phyloP scores from a whole-genome alignment of 495 filamentous ascomycete genomes.

The Penicillium psychrofluorescens region DNA sequence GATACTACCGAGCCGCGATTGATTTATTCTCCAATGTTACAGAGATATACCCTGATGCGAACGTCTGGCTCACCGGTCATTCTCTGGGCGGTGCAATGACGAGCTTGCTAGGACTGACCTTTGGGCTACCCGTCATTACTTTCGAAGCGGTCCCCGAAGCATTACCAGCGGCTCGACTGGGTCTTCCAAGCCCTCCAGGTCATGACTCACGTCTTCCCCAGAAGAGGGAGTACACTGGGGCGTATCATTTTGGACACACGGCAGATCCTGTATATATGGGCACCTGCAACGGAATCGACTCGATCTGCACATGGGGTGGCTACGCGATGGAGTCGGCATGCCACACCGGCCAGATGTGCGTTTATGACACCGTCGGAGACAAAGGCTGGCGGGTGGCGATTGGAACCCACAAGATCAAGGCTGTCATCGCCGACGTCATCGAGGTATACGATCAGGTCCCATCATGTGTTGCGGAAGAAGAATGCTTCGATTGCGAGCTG shows the following conservation, averaged over 20 bases:
- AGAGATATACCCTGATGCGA: constrained; percentile 73
- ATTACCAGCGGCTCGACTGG: constrained; percentile 74
- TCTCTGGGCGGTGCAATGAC: constrained; percentile 85
- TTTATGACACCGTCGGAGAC: constrained; percentile 85
- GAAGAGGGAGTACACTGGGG: constrained; percentile 60
- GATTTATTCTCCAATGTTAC: constrained; percentile 92
- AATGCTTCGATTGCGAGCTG: constrained; percentile 82
- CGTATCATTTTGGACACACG: constrained; percentile 92
- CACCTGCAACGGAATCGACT: constrained; percentile 81
- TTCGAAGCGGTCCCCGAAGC: constrained; percentile 91
- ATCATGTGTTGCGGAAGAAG: constrained; percentile 60
- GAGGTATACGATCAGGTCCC: constrained; percentile 72
- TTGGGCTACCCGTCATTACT: constrained; percentile 77
- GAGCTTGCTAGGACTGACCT: constrained; percentile 81
- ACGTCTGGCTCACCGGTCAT: constrained; percentile 84
- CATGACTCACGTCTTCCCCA: constrained; percentile 63
- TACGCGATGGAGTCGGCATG: constrained; percentile 91
- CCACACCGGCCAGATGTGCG: constrained; percentile 79
- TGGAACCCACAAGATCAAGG: constrained; percentile 76
- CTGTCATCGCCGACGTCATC: constrained; percentile 79
- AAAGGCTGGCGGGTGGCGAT: constrained; percentile 84
- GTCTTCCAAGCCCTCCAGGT: constrained; percentile 79
- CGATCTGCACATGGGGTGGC: constrained; percentile 82
- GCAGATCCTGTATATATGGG: constrained; percentile 95
- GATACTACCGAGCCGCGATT: constrained; percentile 80